phyloP scores from a whole-genome alignment of 2,329 filamentous ascomycete species.

The Pezicula carpinea region DNA sequence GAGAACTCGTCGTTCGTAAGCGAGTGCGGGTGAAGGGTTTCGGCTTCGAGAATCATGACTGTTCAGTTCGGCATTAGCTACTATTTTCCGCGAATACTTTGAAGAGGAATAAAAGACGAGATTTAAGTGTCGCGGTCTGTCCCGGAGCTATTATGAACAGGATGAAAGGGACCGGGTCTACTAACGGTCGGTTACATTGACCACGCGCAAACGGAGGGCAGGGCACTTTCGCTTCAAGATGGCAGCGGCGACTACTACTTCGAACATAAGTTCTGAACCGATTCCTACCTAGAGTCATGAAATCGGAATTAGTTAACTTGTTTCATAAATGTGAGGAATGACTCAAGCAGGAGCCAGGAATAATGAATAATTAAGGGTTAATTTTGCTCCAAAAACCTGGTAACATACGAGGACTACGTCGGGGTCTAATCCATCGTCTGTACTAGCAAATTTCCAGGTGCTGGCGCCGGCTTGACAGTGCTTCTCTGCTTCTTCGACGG shows the following conservation, averaged over 20 bases:
- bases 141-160: too few relatives aligned
- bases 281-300: too few relatives aligned
- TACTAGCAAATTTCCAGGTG: conserved; percentile 58
- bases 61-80: too few relatives aligned
- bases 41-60: conserved; percentile 57
- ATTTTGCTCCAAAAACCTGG: too few relatives aligned
- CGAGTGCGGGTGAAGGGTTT: conserved; percentile 54
- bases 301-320: too few relatives aligned
- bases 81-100: too few relatives aligned
- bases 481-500: conserved; percentile 51
- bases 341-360: too few relatives aligned
- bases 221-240: conserved; percentile 47
- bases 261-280: conserved; percentile 61
- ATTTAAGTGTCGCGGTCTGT: too few relatives aligned
- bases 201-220: conserved; percentile 50
- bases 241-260: conserved; percentile 56
- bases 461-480: conserved; percentile 57
- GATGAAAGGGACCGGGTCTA: too few relatives aligned
- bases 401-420: conserved; percentile 62
- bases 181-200: conserved; percentile 64
- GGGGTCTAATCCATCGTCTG: conserved; percentile 47
- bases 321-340: too few relatives aligned
- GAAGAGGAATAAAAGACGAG: too few relatives aligned
- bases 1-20: conserved; percentile 47
- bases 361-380: too few relatives aligned